Conservation (phyloP, 2,329 filamentous ascomycete species). For the Knoxdaviesia capensis region DNA sequence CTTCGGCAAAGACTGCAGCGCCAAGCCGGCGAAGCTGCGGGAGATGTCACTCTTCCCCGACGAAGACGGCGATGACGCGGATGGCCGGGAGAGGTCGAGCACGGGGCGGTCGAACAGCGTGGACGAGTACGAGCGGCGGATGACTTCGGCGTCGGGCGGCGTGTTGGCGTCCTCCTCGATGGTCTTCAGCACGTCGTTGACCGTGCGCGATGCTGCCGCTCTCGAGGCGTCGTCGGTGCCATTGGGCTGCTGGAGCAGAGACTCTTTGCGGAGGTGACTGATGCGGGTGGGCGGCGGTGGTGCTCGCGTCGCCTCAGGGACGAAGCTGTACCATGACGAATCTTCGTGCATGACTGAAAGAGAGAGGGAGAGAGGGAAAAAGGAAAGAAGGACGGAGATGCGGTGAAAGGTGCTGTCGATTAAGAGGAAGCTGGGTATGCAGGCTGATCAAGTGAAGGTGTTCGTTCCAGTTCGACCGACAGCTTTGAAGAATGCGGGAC, state of each 20-base stretch:
- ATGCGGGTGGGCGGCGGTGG: constrained; percentile 17
- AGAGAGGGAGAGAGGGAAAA: too few species aligned
- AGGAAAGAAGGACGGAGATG: too few species aligned
- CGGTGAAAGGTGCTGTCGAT: too few species aligned
- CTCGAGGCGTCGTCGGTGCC: constrained; percentile 8
- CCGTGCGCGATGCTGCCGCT: neutral
- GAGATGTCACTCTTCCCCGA: too few species aligned
- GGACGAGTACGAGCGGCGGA: constrained; percentile 47
- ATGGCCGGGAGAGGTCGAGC: too few species aligned
- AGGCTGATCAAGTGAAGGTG: too few species aligned
- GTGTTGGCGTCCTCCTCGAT: constrained; percentile 25
- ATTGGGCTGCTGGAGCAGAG: constrained; percentile 46
- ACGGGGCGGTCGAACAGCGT: neutral
- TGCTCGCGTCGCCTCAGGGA: constrained; percentile 35
- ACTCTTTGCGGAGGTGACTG: constrained; percentile 43
- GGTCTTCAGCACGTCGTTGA: neutral
- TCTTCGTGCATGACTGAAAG: constrained; percentile 50
- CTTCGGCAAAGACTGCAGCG: too few species aligned
- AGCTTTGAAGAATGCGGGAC: too few species aligned
- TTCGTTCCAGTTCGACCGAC: too few species aligned
- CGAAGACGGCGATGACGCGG: too few species aligned
- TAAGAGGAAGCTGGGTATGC: too few species aligned
- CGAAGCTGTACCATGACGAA: constrained; percentile 56
- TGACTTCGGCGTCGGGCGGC: constrained; percentile 45
- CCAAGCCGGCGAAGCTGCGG: too few species aligned